Percentiles rank a stretch among this genome's conserved stretches.
phyloP scores from a whole-genome alignment of 176 grass and related monocot species.

The Melocanna baccifera region DNA sequence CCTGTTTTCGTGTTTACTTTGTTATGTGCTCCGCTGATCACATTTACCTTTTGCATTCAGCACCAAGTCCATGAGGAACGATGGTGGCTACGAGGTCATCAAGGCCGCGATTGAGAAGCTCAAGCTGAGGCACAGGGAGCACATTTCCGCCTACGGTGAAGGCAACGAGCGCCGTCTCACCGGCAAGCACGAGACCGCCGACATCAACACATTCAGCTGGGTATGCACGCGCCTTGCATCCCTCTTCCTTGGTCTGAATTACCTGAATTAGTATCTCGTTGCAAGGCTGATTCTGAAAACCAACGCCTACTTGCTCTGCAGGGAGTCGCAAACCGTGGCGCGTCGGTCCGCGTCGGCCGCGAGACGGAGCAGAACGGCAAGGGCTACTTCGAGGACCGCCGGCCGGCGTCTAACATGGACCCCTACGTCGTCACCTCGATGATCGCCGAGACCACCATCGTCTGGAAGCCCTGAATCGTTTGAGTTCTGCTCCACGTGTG shows the following conservation, averaged over 20 bases:
- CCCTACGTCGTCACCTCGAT: conserved; percentile 88
- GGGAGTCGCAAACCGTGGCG: conserved; percentile 94
- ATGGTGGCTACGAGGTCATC: conserved; percentile 82
- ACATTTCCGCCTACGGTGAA: conserved; percentile 90
- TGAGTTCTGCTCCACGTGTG: neutral
- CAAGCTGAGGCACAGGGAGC: conserved; percentile 66
- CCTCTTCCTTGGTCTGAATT: neutral
- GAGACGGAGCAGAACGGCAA: conserved; percentile 93
- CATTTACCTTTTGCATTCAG: conserved; percentile 37
- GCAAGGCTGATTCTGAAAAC: neutral
- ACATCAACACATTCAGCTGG: conserved; percentile 96
- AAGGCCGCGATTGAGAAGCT: conserved; percentile 84
- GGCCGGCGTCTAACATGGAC: conserved; percentile 99
- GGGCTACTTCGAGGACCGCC: conserved; percentile 98
- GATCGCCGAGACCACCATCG: conserved; percentile 89
- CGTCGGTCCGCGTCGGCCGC: conserved; percentile 83
- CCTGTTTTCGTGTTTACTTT: neutral
- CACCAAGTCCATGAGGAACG: conserved; percentile 91
- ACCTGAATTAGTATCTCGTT: neutral
- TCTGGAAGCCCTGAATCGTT: conserved; percentile 57
- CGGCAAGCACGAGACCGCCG: conserved; percentile 86
- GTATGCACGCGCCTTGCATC: conserved; percentile 24
- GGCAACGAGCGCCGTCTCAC: conserved; percentile 97
- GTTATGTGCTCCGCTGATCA: neutral
- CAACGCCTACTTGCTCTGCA: conserved; percentile 2